Base-by-base conservation (phyloP, 345 rosid species). In the Aquilaria yunnanensis region DNA sequence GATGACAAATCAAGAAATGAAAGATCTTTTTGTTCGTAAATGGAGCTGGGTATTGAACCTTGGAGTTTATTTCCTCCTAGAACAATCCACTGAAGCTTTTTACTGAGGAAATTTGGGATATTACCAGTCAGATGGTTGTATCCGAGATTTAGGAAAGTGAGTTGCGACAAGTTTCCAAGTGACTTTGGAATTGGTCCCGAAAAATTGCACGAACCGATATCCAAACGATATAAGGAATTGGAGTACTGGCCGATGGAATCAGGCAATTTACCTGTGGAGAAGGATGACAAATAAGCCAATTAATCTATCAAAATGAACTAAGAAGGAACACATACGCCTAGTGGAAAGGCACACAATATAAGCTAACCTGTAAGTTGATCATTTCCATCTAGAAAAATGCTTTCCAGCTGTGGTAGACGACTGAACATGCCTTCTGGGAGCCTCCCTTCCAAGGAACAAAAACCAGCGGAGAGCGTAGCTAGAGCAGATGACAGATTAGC, bases 401-500 rank as follows among this genome's bases (percentile, higher is more conserved):
- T 16, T 16, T 16, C 16, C 16, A 16, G 0, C 16, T 16, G 16
- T 16, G 0, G 14, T 56, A 47, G 34, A 11, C 53, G 63, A 10
- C 9, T 59, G 32, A 58, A 58, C 8, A 14, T 10, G 58, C 10
- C 61, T 0, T 29, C 29, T 0, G 52, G 56, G 43, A 70, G 37
- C 6, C 29, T 60, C 2, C 53, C 57, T 7, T 3, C 6, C 54
- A 68, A 34, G 8, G 14, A 14, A 68, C 72, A n/a, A n/a, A n/a
- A 64, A 2, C 9, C 2, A 2, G 0, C 63, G 9, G 34, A 7
- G 0, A 58, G 60, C 30, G 43, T 1, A 0, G 53, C 47, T 10
- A 64, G 29, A 9, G 70, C 64, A 52, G 50, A 50, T n/a, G 73
- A 60, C 4, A 73, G 32, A 51, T 61, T 60, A 52, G 46, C 34